A percentile compares a stretch with the other conserved stretches of the same genome.
Evolutionary conservation across 2,329 filamentous ascomycete genomes (phyloP).

Genomic region (Cladorrhinum sp.): DNA sequence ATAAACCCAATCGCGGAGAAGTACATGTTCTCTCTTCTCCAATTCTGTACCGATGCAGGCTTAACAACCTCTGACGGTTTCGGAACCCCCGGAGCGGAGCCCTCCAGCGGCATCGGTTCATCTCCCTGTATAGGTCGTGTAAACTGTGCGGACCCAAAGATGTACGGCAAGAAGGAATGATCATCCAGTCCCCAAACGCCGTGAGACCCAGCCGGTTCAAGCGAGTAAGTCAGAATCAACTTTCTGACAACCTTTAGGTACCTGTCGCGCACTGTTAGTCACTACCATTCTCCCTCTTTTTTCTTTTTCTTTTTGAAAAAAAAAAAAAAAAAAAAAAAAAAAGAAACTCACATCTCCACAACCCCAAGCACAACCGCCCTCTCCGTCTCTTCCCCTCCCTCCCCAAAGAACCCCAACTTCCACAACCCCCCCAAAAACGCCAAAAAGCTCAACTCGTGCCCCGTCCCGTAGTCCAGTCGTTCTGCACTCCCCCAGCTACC

Average conservation of each 20-base stretch:
- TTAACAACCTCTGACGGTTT: constrained; percentile 69
- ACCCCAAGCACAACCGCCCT: constrained; percentile 77
- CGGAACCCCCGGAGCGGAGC: constrained; percentile 69
- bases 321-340: background rate
- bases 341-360: constrained; percentile 68
- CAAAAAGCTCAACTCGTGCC: constrained; percentile 91
- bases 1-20: constrained; percentile 97
- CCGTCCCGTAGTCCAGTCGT: constrained; percentile 90
- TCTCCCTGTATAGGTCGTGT: constrained; percentile 64
- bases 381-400: constrained; percentile 56
- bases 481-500: constrained; percentile 86
- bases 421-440: constrained; percentile 88
- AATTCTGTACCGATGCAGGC: constrained; percentile 58
- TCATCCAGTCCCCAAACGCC: constrained; percentile 99
- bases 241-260: constrained; percentile 78
- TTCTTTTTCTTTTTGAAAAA: too few species aligned
- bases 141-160: constrained; percentile 90
- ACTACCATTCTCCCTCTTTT: background rate
- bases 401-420: constrained; percentile 78
- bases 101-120: constrained; percentile 68
- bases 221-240: constrained; percentile 84
- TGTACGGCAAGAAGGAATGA: constrained; percentile 89
- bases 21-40: constrained; percentile 75
- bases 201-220: constrained; percentile 93
- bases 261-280: constrained; percentile 39